These are phyloP conservation scores for Primulina tabacum DNA, from an alignment of 257 asterid genomes.

Conservation along the genomic window DNA sequence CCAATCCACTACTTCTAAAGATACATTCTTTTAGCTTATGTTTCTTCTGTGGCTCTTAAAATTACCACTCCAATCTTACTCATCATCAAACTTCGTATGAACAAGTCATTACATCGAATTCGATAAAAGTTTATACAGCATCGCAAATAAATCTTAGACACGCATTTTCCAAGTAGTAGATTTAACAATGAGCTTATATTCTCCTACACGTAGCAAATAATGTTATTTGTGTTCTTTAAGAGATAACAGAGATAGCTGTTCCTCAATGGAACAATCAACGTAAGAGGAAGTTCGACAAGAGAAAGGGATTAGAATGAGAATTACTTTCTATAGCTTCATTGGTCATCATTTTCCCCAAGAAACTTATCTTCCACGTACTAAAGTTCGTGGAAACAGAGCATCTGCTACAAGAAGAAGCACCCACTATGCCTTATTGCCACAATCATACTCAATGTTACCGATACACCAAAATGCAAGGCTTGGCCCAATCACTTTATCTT, in stretches of 20 bases:
- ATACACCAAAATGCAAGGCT: too few species aligned
- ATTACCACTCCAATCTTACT: neutral
- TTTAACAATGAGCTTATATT: neutral
- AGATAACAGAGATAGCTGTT: constrained; percentile 59
- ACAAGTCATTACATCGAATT: neutral
- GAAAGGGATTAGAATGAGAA: constrained; percentile 65
- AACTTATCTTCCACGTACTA: neutral
- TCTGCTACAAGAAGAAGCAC: neutral
- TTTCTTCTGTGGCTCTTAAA: neutral
- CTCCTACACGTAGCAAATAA: neutral
- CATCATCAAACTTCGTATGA: neutral
- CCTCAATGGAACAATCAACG: constrained; percentile 70
- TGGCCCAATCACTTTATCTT: neutral
- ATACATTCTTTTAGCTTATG: neutral
- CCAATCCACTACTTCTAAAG: too few species aligned
- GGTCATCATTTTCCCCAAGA: neutral
- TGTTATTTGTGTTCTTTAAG: constrained; percentile 35
- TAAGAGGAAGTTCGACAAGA: constrained; percentile 70
- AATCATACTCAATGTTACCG: neutral
- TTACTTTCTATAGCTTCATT: too few species aligned
- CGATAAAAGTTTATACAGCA: neutral
- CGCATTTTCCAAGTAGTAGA: neutral
- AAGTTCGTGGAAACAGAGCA: neutral
- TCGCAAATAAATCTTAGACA: neutral
- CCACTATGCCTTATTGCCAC: neutral